phyloP scores from a whole-genome alignment of 208 protist genomes.

The Leishmania amazonensis region DNA sequence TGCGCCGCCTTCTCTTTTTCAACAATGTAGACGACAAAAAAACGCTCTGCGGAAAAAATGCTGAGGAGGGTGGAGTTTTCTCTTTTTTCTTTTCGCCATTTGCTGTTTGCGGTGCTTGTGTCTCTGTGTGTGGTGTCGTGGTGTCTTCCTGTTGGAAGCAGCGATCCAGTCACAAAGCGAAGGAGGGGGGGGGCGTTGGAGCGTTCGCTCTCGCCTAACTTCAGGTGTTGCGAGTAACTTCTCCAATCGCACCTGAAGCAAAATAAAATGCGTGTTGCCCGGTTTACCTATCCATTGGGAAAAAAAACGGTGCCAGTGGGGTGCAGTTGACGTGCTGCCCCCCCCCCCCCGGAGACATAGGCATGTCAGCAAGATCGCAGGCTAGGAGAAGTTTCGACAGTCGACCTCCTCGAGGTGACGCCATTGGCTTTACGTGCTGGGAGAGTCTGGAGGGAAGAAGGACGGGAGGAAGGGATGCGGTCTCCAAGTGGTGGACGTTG shows the following conservation, averaged over 20 bases:
- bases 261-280: no score
- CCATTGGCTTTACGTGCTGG: background rate
- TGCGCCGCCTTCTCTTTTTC: background rate
- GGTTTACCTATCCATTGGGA: background rate
- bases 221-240: background rate
- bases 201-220: background rate
- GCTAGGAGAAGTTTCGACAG: background rate
- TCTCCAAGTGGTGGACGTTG: background rate
- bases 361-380: background rate
- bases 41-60: background rate
- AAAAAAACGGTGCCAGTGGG: background rate
- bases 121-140: background rate
- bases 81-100: background rate
- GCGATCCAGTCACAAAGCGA: background rate
- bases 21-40: background rate
- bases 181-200: background rate
- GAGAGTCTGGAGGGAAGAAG: background rate
- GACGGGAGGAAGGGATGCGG: background rate
- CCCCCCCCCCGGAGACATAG: background rate
- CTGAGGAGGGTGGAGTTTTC: background rate
- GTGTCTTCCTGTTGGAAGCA: no score
- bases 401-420: background rate
- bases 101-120: background rate
- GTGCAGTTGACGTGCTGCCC: background rate
- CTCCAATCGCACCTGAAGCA: background rate